Conservation (phyloP, 2,329 filamentous ascomycete genomes). For the Aspergillus caelatus region DNA sequence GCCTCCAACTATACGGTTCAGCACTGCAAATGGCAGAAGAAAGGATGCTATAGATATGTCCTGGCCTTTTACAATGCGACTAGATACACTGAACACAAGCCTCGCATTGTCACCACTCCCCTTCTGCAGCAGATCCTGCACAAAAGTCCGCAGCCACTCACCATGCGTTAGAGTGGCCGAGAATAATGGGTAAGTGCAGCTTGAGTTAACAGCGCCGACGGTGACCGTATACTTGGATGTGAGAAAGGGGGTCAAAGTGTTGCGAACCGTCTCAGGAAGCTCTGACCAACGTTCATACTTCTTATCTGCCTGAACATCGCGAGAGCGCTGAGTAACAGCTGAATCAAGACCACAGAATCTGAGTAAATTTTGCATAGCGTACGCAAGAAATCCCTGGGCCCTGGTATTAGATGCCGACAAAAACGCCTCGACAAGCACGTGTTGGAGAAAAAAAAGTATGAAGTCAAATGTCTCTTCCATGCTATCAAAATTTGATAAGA, state of each 20-base stretch:
- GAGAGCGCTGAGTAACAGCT: slow-evolving; percentile 54
- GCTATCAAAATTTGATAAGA: slow-evolving; percentile 82
- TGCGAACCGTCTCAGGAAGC: slow-evolving; percentile 75
- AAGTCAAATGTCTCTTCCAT: slow-evolving; percentile 82
- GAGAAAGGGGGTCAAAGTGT: slow-evolving; percentile 84
- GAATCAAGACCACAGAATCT: slow-evolving; percentile 73
- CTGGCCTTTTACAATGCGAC: slow-evolving; percentile 80
- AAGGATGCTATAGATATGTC: slow-evolving; percentile 87
- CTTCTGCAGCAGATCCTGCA: slow-evolving; percentile 78
- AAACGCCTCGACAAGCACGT: slow-evolving; percentile 89
- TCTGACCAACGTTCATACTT: slow-evolving; percentile 75
- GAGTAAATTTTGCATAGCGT: slow-evolving; percentile 89
- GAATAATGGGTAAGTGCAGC: slow-evolving; percentile 78
- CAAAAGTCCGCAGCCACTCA: slow-evolving; percentile 79
- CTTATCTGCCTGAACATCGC: slow-evolving; percentile 59
- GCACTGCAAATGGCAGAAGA: slow-evolving; percentile 80
- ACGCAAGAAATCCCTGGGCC: slow-evolving; percentile 88
- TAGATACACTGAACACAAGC: slow-evolving; percentile 78
- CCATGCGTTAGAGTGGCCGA: slow-evolving; percentile 68
- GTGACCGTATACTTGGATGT: slow-evolving; percentile 79
- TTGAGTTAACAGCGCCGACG: slow-evolving; percentile 57
- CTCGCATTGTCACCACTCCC: slow-evolving; percentile 73
- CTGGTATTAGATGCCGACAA: slow-evolving; percentile 85
- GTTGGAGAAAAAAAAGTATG: slow-evolving; percentile 78
- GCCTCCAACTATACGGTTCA: slow-evolving; percentile 80